Percentiles rank a stretch among this genome's conserved stretches.
Conservation (phyloP, 148 eudicot genomes). For the Simmondsia chinensis region DNA sequence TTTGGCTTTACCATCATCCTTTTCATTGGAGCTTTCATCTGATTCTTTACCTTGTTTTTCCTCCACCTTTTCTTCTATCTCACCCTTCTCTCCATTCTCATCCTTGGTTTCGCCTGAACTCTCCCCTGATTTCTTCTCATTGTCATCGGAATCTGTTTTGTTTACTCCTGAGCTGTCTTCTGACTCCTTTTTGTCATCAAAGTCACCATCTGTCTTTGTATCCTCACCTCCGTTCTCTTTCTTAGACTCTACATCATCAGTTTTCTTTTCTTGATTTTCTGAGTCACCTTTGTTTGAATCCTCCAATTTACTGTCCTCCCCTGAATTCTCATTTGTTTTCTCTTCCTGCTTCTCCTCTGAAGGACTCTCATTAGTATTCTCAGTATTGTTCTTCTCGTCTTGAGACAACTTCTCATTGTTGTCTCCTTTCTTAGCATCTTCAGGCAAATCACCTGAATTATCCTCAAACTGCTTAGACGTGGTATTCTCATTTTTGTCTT, state of each 20-base stretch:
- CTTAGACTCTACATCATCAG: background rate
- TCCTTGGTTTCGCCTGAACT: slow-evolving; percentile 10
- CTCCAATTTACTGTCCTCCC: slow-evolving; percentile 16
- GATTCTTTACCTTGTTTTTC: slow-evolving; percentile 2
- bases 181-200: slow-evolving; percentile 3
- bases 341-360: slow-evolving; percentile 13
- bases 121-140: slow-evolving; percentile 1
- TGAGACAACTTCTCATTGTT: slow-evolving; percentile 13
- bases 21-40: background rate
- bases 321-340: slow-evolving; percentile 12
- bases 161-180: slow-evolving; percentile 2
- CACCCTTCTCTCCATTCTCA: slow-evolving; percentile 13
- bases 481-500: slow-evolving; percentile 6
- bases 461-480: slow-evolving; percentile 27
- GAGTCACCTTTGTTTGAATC: slow-evolving; percentile 20
- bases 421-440: slow-evolving; percentile 22
- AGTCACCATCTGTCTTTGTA: slow-evolving; percentile 1
- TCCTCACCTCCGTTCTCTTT: slow-evolving; percentile 13
- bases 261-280: slow-evolving; percentile 5
- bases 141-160: too few relatives aligned
- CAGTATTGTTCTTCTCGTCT: slow-evolving; percentile 13
- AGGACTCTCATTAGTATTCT: slow-evolving; percentile 10
- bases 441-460: slow-evolving; percentile 21
- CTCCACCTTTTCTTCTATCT: slow-evolving; percentile 6
- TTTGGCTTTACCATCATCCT: background rate